phyloP scores from a whole-genome alignment of 1,284 basidiomycete species.

The Trichosporon sp. region DNA sequence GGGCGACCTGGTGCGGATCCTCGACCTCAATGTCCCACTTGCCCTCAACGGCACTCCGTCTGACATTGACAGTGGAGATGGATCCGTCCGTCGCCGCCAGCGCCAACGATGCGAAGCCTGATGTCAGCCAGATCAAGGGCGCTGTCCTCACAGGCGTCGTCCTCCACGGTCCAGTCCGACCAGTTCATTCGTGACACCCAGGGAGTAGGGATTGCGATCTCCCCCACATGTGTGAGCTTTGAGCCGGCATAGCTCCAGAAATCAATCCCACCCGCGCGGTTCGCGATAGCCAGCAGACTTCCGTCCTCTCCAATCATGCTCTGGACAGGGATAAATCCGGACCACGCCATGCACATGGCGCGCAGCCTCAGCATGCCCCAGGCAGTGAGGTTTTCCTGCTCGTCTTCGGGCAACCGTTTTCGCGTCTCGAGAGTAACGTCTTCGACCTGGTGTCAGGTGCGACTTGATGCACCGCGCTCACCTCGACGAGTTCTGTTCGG shows the following conservation, averaged over 20 bases:
- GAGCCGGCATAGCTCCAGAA: conserved; percentile 29
- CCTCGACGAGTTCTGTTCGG: conserved; percentile 33
- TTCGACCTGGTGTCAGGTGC: conserved; percentile 24
- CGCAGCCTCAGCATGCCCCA: conserved; percentile 28
- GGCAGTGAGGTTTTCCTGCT: conserved; percentile 3
- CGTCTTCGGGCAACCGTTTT: conserved; percentile 12
- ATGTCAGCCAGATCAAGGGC: background rate
- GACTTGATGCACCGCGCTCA: conserved; percentile 13
- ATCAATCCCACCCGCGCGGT: conserved; percentile 30
- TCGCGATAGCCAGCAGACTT: conserved; percentile 37
- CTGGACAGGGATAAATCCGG: conserved; percentile 16
- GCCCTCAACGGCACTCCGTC: background rate
- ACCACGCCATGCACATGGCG: conserved; percentile 35
- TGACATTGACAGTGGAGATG: conserved; percentile 16
- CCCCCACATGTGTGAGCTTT: background rate
- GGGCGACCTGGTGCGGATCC: background rate
- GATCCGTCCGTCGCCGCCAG: conserved; percentile 31
- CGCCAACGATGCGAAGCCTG: conserved; percentile 28
- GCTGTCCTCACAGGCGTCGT: conserved; percentile 24
- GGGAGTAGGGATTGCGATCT: conserved; percentile 3
- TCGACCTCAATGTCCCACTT: conserved; percentile 17
- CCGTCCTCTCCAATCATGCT: conserved; percentile 28
- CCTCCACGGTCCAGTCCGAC: conserved; percentile 28
- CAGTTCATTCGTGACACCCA: conserved; percentile 22
- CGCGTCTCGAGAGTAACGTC: conserved; percentile 30